Conservation (phyloP, 2,329 filamentous ascomycete genomes). For the Beauveria scarabaeidicola region DNA sequence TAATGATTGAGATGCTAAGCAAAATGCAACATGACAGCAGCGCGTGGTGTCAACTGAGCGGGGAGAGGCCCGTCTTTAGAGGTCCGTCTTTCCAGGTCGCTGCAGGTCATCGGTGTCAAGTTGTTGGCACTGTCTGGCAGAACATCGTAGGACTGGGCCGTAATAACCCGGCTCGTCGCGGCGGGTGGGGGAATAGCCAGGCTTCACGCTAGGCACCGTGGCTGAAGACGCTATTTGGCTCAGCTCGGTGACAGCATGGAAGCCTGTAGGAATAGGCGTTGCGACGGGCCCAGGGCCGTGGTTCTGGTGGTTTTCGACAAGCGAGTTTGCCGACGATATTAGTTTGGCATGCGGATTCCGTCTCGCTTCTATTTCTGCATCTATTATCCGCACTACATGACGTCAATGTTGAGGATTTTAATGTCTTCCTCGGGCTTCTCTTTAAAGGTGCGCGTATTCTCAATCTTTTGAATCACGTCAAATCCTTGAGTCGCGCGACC, state of each 20-base stretch:
- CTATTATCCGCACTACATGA: conserved; percentile 29
- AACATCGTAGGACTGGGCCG: background rate
- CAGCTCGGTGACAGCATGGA: conserved; percentile 9
- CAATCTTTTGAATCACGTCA: conserved; percentile 93
- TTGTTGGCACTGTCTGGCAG: background rate
- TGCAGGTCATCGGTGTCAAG: background rate
- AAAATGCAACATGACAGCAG: background rate
- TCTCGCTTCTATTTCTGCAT: background rate
- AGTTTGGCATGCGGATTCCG: background rate
- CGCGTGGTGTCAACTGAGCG: background rate
- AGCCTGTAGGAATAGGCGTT: background rate
- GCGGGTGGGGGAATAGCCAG: conserved; percentile 6
- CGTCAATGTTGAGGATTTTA: conserved; percentile 85
- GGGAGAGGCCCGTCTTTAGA: conserved; percentile 2
- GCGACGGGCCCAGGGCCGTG: conserved; percentile 2
- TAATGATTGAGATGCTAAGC: background rate
- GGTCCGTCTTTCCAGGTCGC: background rate
- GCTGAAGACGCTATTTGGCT: conserved; percentile 9
- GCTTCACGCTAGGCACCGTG: conserved; percentile 9
- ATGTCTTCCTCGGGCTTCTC: conserved; percentile 97
- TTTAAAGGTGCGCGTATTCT: conserved; percentile 76
- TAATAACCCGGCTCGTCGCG: background rate
- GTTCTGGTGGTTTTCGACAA: conserved; percentile 4
- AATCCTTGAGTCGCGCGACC: conserved; percentile 82
- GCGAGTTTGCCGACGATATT: conserved; percentile 4